Evolutionary conservation across 257 asterid genomes (phyloP).

Genomic region (Haberlea rhodopensis): DNA sequence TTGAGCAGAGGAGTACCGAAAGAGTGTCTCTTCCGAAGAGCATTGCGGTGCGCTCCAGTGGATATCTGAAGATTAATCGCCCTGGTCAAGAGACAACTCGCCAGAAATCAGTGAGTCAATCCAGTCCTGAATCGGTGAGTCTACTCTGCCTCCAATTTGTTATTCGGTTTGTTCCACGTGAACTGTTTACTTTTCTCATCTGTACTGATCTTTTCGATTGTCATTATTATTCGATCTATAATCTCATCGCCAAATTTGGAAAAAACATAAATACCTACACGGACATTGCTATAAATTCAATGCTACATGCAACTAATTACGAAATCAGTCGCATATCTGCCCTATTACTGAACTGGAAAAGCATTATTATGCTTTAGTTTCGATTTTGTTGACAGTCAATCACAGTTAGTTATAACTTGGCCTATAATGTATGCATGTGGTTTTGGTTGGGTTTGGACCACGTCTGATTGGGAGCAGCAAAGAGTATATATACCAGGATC

Average conservation of each 20-base stretch:
- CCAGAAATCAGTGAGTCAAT: constrained; percentile 28
- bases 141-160: not conserved
- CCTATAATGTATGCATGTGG: not conserved
- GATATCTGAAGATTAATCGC: constrained; percentile 47
- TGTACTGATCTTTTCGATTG: not conserved
- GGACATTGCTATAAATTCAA: not conserved
- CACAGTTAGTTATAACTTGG: not conserved
- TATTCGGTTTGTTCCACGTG: not conserved
- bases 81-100: constrained; percentile 33
- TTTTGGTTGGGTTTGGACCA: not conserved
- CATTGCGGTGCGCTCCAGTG: constrained; percentile 71
- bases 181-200: not conserved
- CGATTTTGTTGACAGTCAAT: not conserved
- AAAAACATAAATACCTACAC: not conserved
- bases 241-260: not conserved
- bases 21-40: constrained; percentile 68
- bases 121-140: constrained; percentile 46
- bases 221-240: not conserved
- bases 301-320: not conserved
- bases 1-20: constrained; percentile 40
- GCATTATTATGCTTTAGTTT: not conserved
- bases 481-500: constrained; percentile 59
- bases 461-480: constrained; percentile 43
- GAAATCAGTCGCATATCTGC: too few species aligned
- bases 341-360: not conserved